A percentile compares a stretch with the other conserved stretches of the same genome.
Conservation (phyloP, 2,329 filamentous ascomycete genomes). For the Epichloe glyceriae region DNA sequence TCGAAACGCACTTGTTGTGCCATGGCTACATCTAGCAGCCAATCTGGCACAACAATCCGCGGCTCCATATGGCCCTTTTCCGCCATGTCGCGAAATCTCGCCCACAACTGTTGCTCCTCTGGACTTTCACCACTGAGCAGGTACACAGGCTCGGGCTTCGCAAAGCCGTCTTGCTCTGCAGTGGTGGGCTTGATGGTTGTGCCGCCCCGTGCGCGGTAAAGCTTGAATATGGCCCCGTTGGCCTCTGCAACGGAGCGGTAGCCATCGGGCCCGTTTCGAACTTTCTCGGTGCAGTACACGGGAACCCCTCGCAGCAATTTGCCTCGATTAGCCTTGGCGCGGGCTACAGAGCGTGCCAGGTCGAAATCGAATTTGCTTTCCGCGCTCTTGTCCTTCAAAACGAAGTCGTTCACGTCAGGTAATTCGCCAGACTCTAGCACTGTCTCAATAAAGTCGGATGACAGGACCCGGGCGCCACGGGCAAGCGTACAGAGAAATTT, state of each 20-base stretch:
- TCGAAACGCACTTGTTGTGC: slow-evolving; percentile 64
- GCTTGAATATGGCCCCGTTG: slow-evolving; percentile 73
- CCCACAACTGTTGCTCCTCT: slow-evolving; percentile 65
- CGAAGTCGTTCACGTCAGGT: slow-evolving; percentile 50
- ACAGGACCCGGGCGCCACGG: slow-evolving; percentile 64
- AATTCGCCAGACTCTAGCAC: slow-evolving; percentile 58
- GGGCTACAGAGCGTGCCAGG: slow-evolving; percentile 52
- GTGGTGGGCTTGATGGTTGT: slow-evolving; percentile 52
- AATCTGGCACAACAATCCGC: slow-evolving; percentile 72
- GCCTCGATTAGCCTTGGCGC: slow-evolving; percentile 65
- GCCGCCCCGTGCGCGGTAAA: slow-evolving; percentile 63
- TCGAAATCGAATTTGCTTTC: slow-evolving; percentile 61
- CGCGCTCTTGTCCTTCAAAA: slow-evolving; percentile 56
- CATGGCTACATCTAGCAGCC: slow-evolving; percentile 84
- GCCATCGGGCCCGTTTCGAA: slow-evolving; percentile 70
- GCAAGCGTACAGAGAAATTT: slow-evolving; percentile 89
- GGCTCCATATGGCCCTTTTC: slow-evolving; percentile 65
- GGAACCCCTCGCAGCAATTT: slow-evolving; percentile 62
- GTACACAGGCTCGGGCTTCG: slow-evolving; percentile 61
- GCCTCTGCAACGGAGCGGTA: slow-evolving; percentile 77
- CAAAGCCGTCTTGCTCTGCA: slow-evolving; percentile 49
- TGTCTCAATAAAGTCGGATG: slow-evolving; percentile 64
- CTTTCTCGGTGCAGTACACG: slow-evolving; percentile 72
- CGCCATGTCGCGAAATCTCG: slow-evolving; percentile 68
- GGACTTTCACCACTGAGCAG: slow-evolving; percentile 58